Percentiles rank a stretch among this genome's conserved stretches.
Evolutionary conservation across 2,329 filamentous ascomycete genomes (phyloP).

Genomic region (Xylariomycetidae sp.): DNA sequence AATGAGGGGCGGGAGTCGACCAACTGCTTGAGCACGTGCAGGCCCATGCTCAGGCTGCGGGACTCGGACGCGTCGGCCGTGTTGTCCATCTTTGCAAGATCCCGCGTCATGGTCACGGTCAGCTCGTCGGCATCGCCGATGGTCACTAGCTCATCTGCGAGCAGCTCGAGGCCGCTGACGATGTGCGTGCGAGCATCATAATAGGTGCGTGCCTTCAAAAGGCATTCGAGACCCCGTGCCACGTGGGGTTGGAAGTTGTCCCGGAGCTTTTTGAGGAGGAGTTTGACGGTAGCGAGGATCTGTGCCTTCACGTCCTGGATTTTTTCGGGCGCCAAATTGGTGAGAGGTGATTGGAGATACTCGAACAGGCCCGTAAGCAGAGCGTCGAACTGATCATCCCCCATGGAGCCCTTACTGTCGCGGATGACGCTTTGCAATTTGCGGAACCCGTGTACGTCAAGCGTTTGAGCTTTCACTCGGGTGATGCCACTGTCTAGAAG

Average conservation of each 20-base stretch:
- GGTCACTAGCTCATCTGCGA: constrained; percentile 66
- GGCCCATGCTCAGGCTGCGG: constrained; percentile 56
- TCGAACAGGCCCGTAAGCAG: constrained; percentile 65
- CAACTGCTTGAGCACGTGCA: constrained; percentile 58
- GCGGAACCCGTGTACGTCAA: constrained; percentile 79
- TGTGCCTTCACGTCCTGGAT: constrained; percentile 70
- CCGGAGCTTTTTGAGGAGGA: constrained; percentile 64
- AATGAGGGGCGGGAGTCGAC: constrained; percentile 46
- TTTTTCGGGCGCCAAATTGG: constrained; percentile 56
- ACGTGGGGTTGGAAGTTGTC: constrained; percentile 64
- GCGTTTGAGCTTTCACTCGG: constrained; percentile 63
- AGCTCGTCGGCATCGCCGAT: constrained; percentile 62
- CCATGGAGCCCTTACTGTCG: constrained; percentile 59
- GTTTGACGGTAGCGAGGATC: constrained; percentile 67
- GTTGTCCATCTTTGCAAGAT: constrained; percentile 42
- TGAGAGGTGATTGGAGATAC: constrained; percentile 61
- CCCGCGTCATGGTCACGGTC: constrained; percentile 46
- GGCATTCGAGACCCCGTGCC: constrained; percentile 60
- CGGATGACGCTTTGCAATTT: constrained; percentile 72
- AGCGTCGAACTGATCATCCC: constrained; percentile 64
- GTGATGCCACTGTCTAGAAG: constrained; percentile 70
- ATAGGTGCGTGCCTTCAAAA: constrained; percentile 59
- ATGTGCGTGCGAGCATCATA: constrained; percentile 69
- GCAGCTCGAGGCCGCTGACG: constrained; percentile 67
- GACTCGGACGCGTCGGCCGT: constrained; percentile 40